phyloP scores from a whole-genome alignment of 2,329 filamentous ascomycete genomes.

The Dichotomopilus funicola region DNA sequence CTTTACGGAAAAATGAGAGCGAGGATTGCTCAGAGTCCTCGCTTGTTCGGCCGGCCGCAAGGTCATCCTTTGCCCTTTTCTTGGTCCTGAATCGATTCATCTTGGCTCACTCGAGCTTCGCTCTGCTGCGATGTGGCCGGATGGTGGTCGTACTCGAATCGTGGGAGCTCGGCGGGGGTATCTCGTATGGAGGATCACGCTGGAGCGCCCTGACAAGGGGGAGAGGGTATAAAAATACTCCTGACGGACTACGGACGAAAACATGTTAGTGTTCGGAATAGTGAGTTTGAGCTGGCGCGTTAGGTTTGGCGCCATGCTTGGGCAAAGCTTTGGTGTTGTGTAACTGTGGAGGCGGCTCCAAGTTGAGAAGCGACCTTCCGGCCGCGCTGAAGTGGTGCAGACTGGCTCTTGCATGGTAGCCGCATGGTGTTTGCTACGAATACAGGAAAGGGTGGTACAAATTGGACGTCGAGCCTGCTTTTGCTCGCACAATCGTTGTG shows the following conservation, averaged over 20 bases:
- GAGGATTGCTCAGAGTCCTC: slow-evolving; percentile 48
- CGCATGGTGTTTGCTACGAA: background rate
- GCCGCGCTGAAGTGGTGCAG: slow-evolving; percentile 7
- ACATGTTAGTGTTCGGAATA: no score
- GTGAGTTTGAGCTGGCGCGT: no score
- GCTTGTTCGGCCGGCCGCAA: slow-evolving; percentile 38
- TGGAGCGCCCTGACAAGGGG: no score
- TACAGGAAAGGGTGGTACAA: background rate
- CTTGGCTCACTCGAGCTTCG: slow-evolving; percentile 11
- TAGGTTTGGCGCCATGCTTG: background rate
- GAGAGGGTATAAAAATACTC: no score
- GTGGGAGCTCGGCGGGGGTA: no score
- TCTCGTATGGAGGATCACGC: no score
- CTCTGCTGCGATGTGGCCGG: background rate
- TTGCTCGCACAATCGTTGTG: background rate
- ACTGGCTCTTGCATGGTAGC: background rate
- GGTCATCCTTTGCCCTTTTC: slow-evolving; percentile 61
- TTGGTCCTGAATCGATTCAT: slow-evolving; percentile 77
- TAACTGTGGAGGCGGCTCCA: slow-evolving; percentile 5
- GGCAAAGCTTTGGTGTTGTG: background rate
- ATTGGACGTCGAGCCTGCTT: background rate
- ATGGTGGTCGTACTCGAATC: background rate
- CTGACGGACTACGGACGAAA: no score
- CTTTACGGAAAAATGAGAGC: slow-evolving; percentile 47
- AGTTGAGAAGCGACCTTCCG: slow-evolving; percentile 7